Percentiles rank a stretch among this genome's conserved stretches.
Conservation (phyloP, 768 basidiomycete species). For the Rhizopogon roseolus region DNA sequence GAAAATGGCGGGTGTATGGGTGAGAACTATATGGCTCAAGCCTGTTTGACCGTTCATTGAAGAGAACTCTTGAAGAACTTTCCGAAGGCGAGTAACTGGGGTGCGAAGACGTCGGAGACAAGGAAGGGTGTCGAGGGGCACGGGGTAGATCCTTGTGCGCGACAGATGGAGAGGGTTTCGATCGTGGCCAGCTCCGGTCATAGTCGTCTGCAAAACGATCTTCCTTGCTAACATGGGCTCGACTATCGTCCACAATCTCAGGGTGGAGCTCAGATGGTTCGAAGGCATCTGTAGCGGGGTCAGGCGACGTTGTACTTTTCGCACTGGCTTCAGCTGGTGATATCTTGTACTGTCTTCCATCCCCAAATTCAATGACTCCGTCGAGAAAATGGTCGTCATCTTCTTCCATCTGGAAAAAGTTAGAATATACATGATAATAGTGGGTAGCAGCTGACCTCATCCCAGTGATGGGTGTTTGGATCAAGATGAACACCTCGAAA, state of each 20-base stretch:
- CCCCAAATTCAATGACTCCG: conserved; percentile 92
- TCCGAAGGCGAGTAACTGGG: conserved; percentile 48
- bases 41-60: conserved; percentile 91
- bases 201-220: conserved; percentile 93
- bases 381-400: conserved; percentile 89
- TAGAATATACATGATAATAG: conserved; percentile 2
- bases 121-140: conserved; percentile 25
- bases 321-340: conserved; percentile 37
- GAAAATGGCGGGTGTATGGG: conserved; percentile 36
- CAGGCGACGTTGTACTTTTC: neutral
- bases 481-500: conserved; percentile 93
- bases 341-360: conserved; percentile 88
- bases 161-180: conserved; percentile 43
- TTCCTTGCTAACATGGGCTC: conserved; percentile 49
- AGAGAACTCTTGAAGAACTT: conserved; percentile 71
- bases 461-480: conserved; percentile 96
- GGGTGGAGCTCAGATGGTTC: conserved; percentile 6
- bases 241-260: conserved; percentile 11
- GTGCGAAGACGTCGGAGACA: conserved; percentile 32
- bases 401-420: conserved; percentile 67
- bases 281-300: conserved; percentile 6
- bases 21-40: conserved; percentile 76
- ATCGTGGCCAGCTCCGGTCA: conserved; percentile 94
- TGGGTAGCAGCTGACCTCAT: conserved; percentile 64
- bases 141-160: conserved; percentile 37